Evolutionary conservation across 495 filamentous ascomycete genomes (phyloP).

Genomic region (Diplogelasinospora grovesii): DNA sequence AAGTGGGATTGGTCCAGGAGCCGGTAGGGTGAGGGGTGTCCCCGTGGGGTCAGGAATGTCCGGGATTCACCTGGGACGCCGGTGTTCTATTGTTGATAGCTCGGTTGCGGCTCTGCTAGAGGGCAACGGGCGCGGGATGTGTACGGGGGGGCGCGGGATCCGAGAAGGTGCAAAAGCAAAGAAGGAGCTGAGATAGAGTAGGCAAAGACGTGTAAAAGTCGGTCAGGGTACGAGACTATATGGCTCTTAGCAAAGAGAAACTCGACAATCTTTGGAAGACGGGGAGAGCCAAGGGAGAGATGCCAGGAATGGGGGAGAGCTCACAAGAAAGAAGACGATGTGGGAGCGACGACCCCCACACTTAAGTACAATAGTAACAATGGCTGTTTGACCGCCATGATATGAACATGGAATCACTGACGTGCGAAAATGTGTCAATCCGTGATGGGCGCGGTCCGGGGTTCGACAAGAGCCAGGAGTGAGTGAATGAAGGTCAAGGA

Average conservation of each 20-base stretch:
- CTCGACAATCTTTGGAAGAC: neutral
- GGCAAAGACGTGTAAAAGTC: no score
- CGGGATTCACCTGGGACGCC: constrained; percentile 11
- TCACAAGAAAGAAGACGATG: constrained; percentile 10
- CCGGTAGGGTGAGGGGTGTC: constrained; percentile 14
- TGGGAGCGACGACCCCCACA: constrained; percentile 22
- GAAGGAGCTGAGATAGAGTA: neutral
- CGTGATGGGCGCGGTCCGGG: constrained; percentile 16
- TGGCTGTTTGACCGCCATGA: constrained; percentile 24
- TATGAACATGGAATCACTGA: constrained; percentile 22
- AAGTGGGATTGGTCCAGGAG: constrained; percentile 18
- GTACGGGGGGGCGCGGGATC: constrained; percentile 4
- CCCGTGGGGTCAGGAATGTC: constrained; percentile 20
- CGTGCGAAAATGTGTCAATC: constrained; percentile 27
- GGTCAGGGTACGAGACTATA: no score
- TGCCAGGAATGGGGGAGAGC: constrained; percentile 13
- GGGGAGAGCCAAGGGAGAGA: constrained; percentile 3
- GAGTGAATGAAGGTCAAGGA: constrained; percentile 11
- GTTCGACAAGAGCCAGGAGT: constrained; percentile 7
- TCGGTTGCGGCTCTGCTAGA: constrained; percentile 14
- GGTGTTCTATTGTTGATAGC: no score
- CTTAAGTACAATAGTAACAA: constrained; percentile 22
- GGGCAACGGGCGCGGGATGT: constrained; percentile 9
- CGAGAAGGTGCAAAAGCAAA: constrained; percentile 1
- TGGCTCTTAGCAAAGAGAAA: neutral